Percentiles rank a stretch among this genome's conserved stretches.
Evolutionary conservation across 768 basidiomycete genomes (phyloP).

Genomic region (Sporobolomyces roseus): DNA sequence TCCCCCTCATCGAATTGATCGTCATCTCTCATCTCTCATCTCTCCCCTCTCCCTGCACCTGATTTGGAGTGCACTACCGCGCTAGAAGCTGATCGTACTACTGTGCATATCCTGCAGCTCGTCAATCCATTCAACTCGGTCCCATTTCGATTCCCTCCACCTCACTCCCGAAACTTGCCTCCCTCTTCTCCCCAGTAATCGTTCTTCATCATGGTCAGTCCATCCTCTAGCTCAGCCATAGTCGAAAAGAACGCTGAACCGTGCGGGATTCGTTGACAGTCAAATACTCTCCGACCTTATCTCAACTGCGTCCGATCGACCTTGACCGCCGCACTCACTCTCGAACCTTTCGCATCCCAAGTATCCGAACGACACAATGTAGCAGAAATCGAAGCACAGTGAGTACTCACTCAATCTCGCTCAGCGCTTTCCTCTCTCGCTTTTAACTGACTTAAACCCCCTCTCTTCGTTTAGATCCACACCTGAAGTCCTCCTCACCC

Average conservation of each 20-base stretch:
- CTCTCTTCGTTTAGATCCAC: slow-evolving; percentile 60
- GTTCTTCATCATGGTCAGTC: slow-evolving; percentile 3
- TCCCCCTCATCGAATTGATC: not conserved
- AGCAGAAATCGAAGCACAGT: slow-evolving; percentile 35
- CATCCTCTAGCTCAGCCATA: not conserved
- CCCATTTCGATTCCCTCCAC: not conserved
- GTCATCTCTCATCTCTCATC: not conserved
- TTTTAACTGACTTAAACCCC: not conserved
- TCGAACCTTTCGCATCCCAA: slow-evolving; percentile 98
- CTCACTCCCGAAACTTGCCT: not conserved
- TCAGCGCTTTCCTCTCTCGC: not conserved
- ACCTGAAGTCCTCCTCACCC: slow-evolving; percentile 88
- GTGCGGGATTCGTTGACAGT: slow-evolving; percentile 55
- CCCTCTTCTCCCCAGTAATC: not conserved
- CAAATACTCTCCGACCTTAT: slow-evolving; percentile 91
- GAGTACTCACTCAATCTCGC: slow-evolving; percentile 9
- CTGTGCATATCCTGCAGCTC: not conserved
- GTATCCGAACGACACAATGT: slow-evolving; percentile 52
- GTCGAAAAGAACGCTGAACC: not conserved
- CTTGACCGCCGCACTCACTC: slow-evolving; percentile 90
- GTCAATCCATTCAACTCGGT: not conserved
- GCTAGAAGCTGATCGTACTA: not conserved
- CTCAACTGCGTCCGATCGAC: slow-evolving; percentile 93
- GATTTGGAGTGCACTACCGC: too few species aligned
- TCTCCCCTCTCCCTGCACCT: too few species aligned